Evolutionary conservation across 129 eudicot genomes (phyloP).

Genomic region (sunflower (Helianthus annuus)): HanXRQr2.0-SUNRISE NC_035438.2:83371921-83372420

Average conservation of each 20-base stretch:
- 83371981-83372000: too few species aligned
- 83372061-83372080: constrained; percentile 55
- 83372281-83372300: too few species aligned
- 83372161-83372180: constrained; percentile 76
- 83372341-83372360: too few species aligned
- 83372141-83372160: constrained; percentile 67
- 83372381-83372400: too few species aligned
- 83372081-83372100: constrained; percentile 75
- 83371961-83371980: constrained; percentile 60
- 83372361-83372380: too few species aligned
- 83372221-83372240: too few species aligned
- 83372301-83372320: too few species aligned
- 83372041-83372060: constrained; percentile 69
- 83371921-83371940: constrained; percentile 65
- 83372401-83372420: too few species aligned
- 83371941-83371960: constrained; percentile 53
- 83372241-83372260: neutral
- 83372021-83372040: neutral
- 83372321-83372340: too few species aligned
- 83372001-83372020: too few species aligned
- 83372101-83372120: constrained; percentile 83
- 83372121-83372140: constrained; percentile 78
- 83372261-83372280: too few species aligned
- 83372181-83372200: constrained; percentile 77
- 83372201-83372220: constrained; percentile 19